Base-by-base conservation (phyloP, 305 asterid species). In the Petunia hybrid region DNA sequence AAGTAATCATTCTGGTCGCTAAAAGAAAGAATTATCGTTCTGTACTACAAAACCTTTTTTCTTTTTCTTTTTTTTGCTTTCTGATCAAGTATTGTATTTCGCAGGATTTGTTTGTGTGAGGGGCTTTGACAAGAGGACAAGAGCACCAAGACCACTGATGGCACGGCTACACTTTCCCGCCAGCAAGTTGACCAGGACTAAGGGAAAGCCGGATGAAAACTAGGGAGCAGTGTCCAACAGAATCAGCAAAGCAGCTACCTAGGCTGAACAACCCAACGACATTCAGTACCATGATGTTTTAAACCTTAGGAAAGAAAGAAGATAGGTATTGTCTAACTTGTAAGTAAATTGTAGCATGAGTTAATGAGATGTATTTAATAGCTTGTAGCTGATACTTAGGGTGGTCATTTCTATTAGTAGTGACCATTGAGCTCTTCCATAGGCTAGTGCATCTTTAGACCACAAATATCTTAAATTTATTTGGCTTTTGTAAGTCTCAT, bases 71-170 rank as follows among this genome's bases (percentile, higher is more conserved):
- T 64, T 65, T 73, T 71, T 9, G 48, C 39, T 55, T 84, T 57
- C 41, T 83, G 78, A 83, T 82, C 80, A 42, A 67, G 51, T 70
- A 78, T 43, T 31, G 16, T 83, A 39, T 83, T 84, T 68, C 85
- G n/a, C 95, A 95, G 99, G 99, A 61, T 94, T 92, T 69, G 97
- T 95, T 67, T 95, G 98, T 79, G 98, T 95, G 40, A 88, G 98
- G 86, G 99, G 98, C 66, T 95, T 95, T 81, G 99, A 95, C 89
- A 87, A 90, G 86, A 83, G 63, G 83, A 87, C 88, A 43, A 90
- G 99, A 65, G 94, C 95, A 41, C 97, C 99, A 43, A 91, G 98
- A 10, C 99, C 99, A 77, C 95, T 95, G 51, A 85, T 91, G 45
- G 98, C 98, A 74, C 87, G 98, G 80, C 82, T 95, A 87, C 99